Percentiles rank a stretch among this genome's conserved stretches.
These are phyloP conservation scores for Dioszegia aurantiaca DNA, from an alignment of 768 basidiomycete genomes.

Conservation along the genomic window DNA sequence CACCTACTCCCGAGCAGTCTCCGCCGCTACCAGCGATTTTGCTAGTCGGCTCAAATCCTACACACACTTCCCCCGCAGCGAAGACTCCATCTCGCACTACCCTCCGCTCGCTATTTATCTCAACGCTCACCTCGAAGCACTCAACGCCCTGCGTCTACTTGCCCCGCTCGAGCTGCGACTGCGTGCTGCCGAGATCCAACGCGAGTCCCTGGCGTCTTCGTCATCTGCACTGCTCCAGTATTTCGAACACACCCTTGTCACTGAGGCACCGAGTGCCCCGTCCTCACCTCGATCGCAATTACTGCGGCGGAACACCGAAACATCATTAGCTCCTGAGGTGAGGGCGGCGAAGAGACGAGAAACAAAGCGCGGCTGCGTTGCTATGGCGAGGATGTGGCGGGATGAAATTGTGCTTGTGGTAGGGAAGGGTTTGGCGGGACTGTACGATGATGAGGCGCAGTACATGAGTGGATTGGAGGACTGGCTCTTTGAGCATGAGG, in stretches of 20 bases:
- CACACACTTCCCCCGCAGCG: conserved; percentile 60
- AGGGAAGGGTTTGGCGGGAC: background rate
- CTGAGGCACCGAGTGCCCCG: conserved; percentile 19
- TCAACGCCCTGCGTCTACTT: conserved; percentile 79
- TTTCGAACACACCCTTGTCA: conserved; percentile 3
- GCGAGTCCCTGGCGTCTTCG: conserved; percentile 11
- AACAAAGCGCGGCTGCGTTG: conserved; percentile 23
- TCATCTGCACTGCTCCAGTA: conserved; percentile 12
- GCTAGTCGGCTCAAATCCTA: conserved; percentile 49
- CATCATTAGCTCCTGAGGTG: conserved; percentile 30
- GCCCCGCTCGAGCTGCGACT: conserved; percentile 62
- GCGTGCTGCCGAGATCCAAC: conserved; percentile 18
- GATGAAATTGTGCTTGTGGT: background rate
- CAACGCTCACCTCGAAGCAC: conserved; percentile 68
- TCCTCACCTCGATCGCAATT: conserved; percentile 39
- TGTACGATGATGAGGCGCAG: conserved; percentile 8
- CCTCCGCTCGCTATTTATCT: conserved; percentile 70
- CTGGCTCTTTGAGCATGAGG: conserved; percentile 1
- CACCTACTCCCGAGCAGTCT: conserved; percentile 60
- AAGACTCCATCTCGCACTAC: conserved; percentile 62
- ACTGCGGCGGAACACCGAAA: conserved; percentile 38
- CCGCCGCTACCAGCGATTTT: conserved; percentile 34
- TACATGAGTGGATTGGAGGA: background rate
- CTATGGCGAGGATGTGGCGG: conserved; percentile 26
- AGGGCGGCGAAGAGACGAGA: conserved; percentile 28